Evolutionary conservation across 2,329 filamentous ascomycete species (phyloP).

Genomic region (Exophiala calicioides): DNA sequence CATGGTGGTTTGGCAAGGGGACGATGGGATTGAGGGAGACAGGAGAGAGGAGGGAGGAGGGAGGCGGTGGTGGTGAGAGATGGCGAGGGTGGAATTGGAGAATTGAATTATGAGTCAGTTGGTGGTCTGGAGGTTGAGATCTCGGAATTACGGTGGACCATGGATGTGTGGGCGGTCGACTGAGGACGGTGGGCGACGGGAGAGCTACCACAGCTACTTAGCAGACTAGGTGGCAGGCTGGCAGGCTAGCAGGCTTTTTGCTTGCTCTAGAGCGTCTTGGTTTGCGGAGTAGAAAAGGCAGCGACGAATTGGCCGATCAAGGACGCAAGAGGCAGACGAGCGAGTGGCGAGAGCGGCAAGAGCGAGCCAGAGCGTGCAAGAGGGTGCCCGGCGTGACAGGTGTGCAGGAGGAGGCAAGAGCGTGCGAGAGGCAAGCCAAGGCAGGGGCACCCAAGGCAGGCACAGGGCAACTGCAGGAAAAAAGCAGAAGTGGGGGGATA

Average conservation of each 20-base stretch:
- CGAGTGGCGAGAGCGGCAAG: no score
- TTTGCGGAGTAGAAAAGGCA: slow-evolving; percentile 15
- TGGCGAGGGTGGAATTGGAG: slow-evolving; percentile 1
- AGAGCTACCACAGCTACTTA: no score
- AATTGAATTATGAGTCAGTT: slow-evolving; percentile 5
- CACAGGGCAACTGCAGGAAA: slow-evolving; percentile 2
- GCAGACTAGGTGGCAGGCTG: no score
- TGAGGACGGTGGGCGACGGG: no score
- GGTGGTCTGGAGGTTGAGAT: no score
- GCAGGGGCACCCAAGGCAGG: background rate
- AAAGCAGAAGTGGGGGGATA: background rate
- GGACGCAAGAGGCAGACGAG: no score
- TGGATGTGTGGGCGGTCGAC: slow-evolving; percentile 17
- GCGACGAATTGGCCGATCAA: background rate
- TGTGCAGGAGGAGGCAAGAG: no score
- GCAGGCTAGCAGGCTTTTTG: slow-evolving; percentile 7
- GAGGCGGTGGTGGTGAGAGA: slow-evolving; percentile 4
- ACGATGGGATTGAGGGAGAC: slow-evolving; percentile 6
- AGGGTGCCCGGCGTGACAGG: no score
- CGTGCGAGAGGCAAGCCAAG: no score
- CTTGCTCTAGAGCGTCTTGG: background rate
- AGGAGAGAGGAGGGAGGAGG: background rate
- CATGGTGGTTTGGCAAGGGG: slow-evolving; percentile 30
- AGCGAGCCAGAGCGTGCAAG: no score
- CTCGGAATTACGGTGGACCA: no score